Base-by-base conservation (phyloP, 2,329 filamentous ascomycete species). In the Septoria petroselini region DNA sequence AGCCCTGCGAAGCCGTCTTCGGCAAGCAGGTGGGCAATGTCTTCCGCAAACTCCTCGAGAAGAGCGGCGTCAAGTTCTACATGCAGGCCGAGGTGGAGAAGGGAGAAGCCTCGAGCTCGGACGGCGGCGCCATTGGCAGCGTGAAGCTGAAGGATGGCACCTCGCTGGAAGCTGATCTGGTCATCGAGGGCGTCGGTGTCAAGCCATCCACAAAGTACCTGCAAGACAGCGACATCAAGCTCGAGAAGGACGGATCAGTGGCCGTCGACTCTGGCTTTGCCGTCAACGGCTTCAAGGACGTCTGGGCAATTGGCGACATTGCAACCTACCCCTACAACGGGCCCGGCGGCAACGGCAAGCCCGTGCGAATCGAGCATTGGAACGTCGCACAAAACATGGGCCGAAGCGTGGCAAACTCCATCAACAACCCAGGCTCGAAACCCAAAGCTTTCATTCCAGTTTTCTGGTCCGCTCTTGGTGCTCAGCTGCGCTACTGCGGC, bases 361-460 rank as follows among this genome's bases (percentile, higher is more conserved):
- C 79, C 14, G 81, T 86, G 1, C 85, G 93, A 56, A 96, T 97
- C 65, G 93, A 98, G 76, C 93, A 98, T 69, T 98, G 93, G 93
- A 91, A 96, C 70, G 93, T 98, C 2, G 93, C 93, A 3, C 93
- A 97, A 66, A 96, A 97, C 64, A 78, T 88, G 1, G 93, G 93
- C 2, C 86, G 91, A 35, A 78, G 80, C 18, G 91, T 86, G 1
- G 93, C 90, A 1, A 76, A 77, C 44, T 81, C 87, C 61, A 95
- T 98, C 64, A 79, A 83, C 58, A 76, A 85, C 62, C 79, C 85
- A 0, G 70, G 77, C 6, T 68, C 77, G 38, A 70, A 78, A 35
- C 76, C 83, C 0, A 83, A 86, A 61, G 76, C 81, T 2, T 96
- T 95, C 70, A 91, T 93, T 50, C 93, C 93, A 0, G 81, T 98